phyloP scores from a whole-genome alignment of 768 basidiomycete genomes.

The Pseudohyphozyma bogoriensis region DNA sequence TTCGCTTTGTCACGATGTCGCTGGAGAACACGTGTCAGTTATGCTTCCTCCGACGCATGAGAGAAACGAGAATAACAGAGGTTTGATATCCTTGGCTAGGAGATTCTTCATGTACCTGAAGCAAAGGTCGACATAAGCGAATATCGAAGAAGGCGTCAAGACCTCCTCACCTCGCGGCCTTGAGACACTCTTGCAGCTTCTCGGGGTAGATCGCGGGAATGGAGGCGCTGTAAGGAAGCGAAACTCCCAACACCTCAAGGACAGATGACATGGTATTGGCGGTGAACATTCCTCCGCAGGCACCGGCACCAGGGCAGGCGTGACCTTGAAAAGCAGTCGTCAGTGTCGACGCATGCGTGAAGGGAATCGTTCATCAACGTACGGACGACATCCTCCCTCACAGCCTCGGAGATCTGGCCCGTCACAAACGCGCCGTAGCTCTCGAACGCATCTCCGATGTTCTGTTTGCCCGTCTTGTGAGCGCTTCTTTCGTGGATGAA shows the following conservation, averaged over 20 bases:
- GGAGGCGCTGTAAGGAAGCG: constrained; percentile 53
- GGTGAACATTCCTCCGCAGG: constrained; percentile 36
- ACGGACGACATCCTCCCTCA: constrained; percentile 75
- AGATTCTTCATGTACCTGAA: constrained; percentile 60
- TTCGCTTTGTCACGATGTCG: constrained; percentile 57
- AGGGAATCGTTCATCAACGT: no score
- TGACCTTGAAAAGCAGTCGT: constrained; percentile 69
- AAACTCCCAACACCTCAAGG: constrained; percentile 74
- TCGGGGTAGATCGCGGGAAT: constrained; percentile 64
- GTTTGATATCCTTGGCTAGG: constrained; percentile 64
- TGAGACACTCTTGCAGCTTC: constrained; percentile 71
- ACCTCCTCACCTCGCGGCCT: constrained; percentile 62
- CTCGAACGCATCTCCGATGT: constrained; percentile 73
- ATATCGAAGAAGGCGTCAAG: no score
- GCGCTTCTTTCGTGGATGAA: no score
- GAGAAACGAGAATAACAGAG: constrained; percentile 60
- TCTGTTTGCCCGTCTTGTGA: no score
- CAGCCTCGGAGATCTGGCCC: constrained; percentile 66
- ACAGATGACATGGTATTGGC: constrained; percentile 84
- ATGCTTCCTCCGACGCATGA: constrained; percentile 44
- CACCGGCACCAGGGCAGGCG: background rate
- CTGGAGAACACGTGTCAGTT: constrained; percentile 5
- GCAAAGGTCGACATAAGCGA: no score
- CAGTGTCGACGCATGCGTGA: constrained; percentile 73
- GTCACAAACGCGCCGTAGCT: constrained; percentile 57